phyloP scores from a whole-genome alignment of 805 yeast genomes.

The Myxozyma mucilagina region DNA sequence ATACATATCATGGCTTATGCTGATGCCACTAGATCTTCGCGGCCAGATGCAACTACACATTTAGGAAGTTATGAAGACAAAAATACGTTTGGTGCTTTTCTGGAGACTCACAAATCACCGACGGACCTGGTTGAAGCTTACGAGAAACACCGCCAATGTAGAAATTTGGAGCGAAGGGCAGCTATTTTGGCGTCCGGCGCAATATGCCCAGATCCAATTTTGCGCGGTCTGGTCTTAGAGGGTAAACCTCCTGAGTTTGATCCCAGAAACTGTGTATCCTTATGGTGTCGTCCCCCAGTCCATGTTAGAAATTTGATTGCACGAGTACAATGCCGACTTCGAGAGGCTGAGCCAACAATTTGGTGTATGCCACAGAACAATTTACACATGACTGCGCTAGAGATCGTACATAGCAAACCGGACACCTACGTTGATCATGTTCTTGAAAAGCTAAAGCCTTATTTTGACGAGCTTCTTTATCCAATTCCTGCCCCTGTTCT shows the following conservation, averaged over 20 bases:
- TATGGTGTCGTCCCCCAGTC: constrained; percentile 28
- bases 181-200: constrained; percentile 6
- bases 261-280: constrained; percentile 28
- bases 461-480: constrained; percentile 12
- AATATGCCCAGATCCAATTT: constrained; percentile 23
- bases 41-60: too few relatives aligned
- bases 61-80: background rate
- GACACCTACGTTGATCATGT: constrained; percentile 6
- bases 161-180: constrained; percentile 16
- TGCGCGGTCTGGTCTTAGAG: constrained; percentile 26
- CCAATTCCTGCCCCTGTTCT: constrained; percentile 27
- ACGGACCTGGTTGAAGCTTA: constrained; percentile 16
- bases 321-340: constrained; percentile 16
- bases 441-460: constrained; percentile 6
- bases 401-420: constrained; percentile 25
- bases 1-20: too few relatives aligned
- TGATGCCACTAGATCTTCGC: too few relatives aligned
- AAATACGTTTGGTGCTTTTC: constrained; percentile 13
- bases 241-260: constrained; percentile 24
- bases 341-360: constrained; percentile 10
- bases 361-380: constrained; percentile 35
- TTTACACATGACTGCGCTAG: constrained; percentile 32
- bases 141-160: constrained; percentile 22
- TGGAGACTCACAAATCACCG: constrained; percentile 14
- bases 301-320: constrained; percentile 13